These are phyloP conservation scores for Coniophora puteana DNA, from an alignment of 1,284 basidiomycete species.

Conservation along the genomic window DNA sequence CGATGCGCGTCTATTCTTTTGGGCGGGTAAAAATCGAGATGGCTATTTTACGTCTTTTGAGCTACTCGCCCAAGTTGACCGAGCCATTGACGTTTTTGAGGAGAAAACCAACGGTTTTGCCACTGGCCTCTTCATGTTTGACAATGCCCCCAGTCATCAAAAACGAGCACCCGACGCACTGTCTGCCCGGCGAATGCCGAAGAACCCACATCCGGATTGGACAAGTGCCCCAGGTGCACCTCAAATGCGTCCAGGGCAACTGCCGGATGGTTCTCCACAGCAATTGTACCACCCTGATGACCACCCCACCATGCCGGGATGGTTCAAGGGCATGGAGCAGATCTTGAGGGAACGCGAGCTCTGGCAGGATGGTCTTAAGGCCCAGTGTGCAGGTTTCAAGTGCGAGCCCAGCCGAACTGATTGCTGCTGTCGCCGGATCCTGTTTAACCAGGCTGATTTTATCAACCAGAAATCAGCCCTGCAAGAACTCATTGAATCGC, in stretches of 20 bases:
- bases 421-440: slow-evolving; percentile 23
- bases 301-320: slow-evolving; percentile 10
- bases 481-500: not conserved
- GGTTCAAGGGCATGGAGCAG: slow-evolving; percentile 24
- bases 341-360: slow-evolving; percentile 21
- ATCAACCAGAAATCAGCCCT: not conserved
- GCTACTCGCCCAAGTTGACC: slow-evolving; percentile 15
- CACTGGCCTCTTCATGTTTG: slow-evolving; percentile 24
- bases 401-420: slow-evolving; percentile 12
- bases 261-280: slow-evolving; percentile 16
- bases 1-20: slow-evolving; percentile 23
- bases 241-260: slow-evolving; percentile 2
- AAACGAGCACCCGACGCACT: slow-evolving; percentile 26
- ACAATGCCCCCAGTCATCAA: slow-evolving; percentile 30
- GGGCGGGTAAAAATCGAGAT: slow-evolving; percentile 25
- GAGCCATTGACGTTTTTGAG: slow-evolving; percentile 24
- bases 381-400: slow-evolving; percentile 21
- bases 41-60: slow-evolving; percentile 27
- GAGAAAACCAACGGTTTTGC: slow-evolving; percentile 14
- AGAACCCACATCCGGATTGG: slow-evolving; percentile 4
- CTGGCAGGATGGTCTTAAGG: slow-evolving; percentile 8
- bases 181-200: slow-evolving; percentile 24
- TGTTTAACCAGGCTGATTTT: slow-evolving; percentile 28
- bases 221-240: not conserved
- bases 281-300: slow-evolving; percentile 17